Evolutionary conservation across 2,329 filamentous ascomycete genomes (phyloP).

Genomic region (Mycosphaerella arachidis): DNA sequence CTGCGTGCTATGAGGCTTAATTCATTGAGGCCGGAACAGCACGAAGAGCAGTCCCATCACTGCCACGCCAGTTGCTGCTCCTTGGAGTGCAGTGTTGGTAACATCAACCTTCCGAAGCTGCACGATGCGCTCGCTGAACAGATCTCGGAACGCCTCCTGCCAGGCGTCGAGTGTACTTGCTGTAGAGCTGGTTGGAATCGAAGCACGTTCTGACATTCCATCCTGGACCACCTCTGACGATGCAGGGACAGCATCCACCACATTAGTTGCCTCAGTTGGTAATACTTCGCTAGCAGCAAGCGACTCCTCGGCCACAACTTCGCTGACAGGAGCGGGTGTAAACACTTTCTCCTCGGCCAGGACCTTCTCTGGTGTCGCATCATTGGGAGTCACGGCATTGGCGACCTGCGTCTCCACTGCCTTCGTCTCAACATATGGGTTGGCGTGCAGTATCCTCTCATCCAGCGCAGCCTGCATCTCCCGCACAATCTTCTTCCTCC

Average conservation of each 20-base stretch:
- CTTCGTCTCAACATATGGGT: slow-evolving; percentile 8
- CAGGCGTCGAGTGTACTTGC: slow-evolving; percentile 12
- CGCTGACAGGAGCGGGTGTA: background rate
- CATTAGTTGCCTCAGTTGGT: slow-evolving; percentile 23
- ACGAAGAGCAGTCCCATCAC: slow-evolving; percentile 34
- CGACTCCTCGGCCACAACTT: slow-evolving; percentile 8
- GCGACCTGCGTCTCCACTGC: slow-evolving; percentile 20
- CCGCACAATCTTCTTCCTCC: slow-evolving; percentile 70
- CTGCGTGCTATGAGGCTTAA: slow-evolving; percentile 14
- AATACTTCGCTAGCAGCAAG: slow-evolving; percentile 22
- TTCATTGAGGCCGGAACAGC: slow-evolving; percentile 27
- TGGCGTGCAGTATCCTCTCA: slow-evolving; percentile 54
- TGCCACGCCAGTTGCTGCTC: slow-evolving; percentile 40
- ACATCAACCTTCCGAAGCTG: slow-evolving; percentile 44
- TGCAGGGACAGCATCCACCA: slow-evolving; percentile 9
- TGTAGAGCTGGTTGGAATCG: background rate
- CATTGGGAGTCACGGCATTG: slow-evolving; percentile 19
- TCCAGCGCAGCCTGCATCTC: slow-evolving; percentile 68
- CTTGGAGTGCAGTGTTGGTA: slow-evolving; percentile 43
- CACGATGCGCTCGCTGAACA: slow-evolving; percentile 43
- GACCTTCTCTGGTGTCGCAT: slow-evolving; percentile 14
- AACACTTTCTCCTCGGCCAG: slow-evolving; percentile 2
- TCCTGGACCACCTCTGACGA: background rate
- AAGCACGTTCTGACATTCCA: background rate
- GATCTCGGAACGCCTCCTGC: slow-evolving; percentile 25